Percentiles rank a stretch among this genome's conserved stretches.
Evolutionary conservation across 164 flowering plant genomes (phyloP).

Genomic region (Platanus orientalis): DNA sequence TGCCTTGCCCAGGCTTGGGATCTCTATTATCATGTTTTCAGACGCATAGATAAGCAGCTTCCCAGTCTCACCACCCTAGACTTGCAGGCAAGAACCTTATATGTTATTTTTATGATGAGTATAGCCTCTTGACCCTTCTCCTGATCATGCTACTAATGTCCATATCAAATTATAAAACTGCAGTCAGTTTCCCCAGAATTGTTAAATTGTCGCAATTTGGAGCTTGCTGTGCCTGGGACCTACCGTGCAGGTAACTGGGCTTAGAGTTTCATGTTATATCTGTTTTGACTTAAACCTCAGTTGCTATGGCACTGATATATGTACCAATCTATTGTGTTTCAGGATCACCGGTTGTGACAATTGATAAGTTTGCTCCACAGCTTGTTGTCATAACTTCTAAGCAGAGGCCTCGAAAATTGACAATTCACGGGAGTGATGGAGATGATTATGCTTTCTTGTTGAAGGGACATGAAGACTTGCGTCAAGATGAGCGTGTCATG

Average conservation of each 20-base stretch:
- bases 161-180: conserved; percentile 12
- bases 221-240: conserved; percentile 99
- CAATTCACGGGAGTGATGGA: conserved; percentile 96
- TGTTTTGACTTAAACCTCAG: neutral
- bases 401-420: conserved; percentile 94
- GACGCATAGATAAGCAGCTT: conserved; percentile 95
- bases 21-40: conserved; percentile 95
- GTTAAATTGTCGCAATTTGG: conserved; percentile 69
- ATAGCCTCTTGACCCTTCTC: conserved; percentile 1
- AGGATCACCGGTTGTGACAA: conserved; percentile 87
- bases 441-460: conserved; percentile 91
- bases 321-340: conserved; percentile 14
- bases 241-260: conserved; percentile 72
- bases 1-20: conserved; percentile 86
- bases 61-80: conserved; percentile 87
- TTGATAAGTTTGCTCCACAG: conserved; percentile 85
- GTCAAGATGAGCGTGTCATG: conserved; percentile 99
- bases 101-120: conserved; percentile 4
- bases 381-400: conserved; percentile 94
- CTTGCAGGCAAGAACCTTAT: conserved; percentile 56
- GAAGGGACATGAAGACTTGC: conserved; percentile 97
- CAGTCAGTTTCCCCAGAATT: conserved; percentile 95
- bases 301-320: conserved; percentile 1
- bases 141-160: conserved; percentile 4
- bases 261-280: neutral